Conservation (phyloP, 2,329 filamentous ascomycete genomes). For the Seiridium cupressi region DNA sequence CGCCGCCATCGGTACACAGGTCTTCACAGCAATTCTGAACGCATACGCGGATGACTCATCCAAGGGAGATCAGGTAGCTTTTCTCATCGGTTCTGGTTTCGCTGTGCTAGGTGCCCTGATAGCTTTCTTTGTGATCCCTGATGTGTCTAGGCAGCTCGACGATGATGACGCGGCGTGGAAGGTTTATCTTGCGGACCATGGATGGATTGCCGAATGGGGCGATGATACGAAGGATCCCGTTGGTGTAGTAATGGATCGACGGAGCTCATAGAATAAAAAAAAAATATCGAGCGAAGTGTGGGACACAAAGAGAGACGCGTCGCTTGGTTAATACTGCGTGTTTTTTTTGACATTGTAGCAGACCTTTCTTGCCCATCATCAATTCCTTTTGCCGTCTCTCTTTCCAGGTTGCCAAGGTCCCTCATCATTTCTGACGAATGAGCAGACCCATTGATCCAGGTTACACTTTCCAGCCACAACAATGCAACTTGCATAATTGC, state of each 20-base stretch:
- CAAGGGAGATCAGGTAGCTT: slow-evolving; percentile 46
- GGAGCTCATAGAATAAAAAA: slow-evolving; percentile 11
- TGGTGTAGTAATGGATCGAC: slow-evolving; percentile 17
- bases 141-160: slow-evolving; percentile 38
- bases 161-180: slow-evolving; percentile 43
- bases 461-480: too few species aligned
- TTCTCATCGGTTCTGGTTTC: slow-evolving; percentile 50
- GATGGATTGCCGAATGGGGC: slow-evolving; percentile 35
- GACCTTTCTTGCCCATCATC: too few species aligned
- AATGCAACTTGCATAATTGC: too few species aligned
- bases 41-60: slow-evolving; percentile 35
- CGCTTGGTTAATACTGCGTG: too few species aligned
- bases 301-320: too few species aligned
- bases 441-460: too few species aligned
- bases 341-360: too few species aligned
- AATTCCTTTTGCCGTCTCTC: too few species aligned
- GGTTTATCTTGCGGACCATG: slow-evolving; percentile 38
- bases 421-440: too few species aligned
- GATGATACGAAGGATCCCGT: slow-evolving; percentile 27
- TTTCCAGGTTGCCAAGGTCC: too few species aligned
- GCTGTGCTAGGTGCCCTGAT: slow-evolving; percentile 42
- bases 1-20: slow-evolving; percentile 47
- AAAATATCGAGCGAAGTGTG: too few species aligned
- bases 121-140: slow-evolving; percentile 43
- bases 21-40: slow-evolving; percentile 49